Conservation (phyloP, 129 eudicot species). For the Centaurea solstitialis region DNA sequence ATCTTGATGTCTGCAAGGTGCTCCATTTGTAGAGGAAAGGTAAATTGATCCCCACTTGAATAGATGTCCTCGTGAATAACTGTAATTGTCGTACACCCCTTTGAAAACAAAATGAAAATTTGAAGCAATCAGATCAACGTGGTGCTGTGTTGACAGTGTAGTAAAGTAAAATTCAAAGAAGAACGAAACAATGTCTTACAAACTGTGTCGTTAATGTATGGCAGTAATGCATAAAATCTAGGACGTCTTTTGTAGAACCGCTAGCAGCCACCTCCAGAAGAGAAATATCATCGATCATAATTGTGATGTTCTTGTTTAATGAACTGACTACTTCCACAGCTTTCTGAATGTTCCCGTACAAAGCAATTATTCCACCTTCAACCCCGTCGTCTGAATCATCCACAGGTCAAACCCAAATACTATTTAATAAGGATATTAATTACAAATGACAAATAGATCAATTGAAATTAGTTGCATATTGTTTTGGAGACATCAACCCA, state of each 20-base stretch:
- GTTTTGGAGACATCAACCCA: background rate
- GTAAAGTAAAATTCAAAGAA: background rate
- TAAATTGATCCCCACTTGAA: slow-evolving; percentile 48
- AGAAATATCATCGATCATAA: slow-evolving; percentile 81
- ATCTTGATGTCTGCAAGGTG: slow-evolving; percentile 68
- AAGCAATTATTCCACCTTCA: slow-evolving; percentile 51
- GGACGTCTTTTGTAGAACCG: slow-evolving; percentile 66
- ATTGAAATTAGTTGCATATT: background rate
- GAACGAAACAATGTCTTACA: slow-evolving; percentile 44
- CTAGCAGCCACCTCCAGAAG: slow-evolving; percentile 87
- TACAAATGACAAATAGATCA: background rate
- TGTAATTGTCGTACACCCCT: slow-evolving; percentile 72
- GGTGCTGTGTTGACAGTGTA: background rate
- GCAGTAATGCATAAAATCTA: slow-evolving; percentile 87
- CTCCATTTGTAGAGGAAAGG: slow-evolving; percentile 57
- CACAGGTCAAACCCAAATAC: slow-evolving; percentile 14
- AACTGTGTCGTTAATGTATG: slow-evolving; percentile 72
- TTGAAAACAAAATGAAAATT: slow-evolving; percentile 8
- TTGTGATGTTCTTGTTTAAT: slow-evolving; percentile 32
- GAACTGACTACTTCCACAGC: slow-evolving; percentile 61
- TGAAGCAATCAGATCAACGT: slow-evolving; percentile 7
- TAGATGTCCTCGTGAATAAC: slow-evolving; percentile 80
- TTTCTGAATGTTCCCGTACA: slow-evolving; percentile 75
- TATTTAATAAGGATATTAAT: background rate
- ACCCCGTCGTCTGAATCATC: slow-evolving; percentile 43